These are phyloP conservation scores for Nakaseomyces nivariensis DNA, from an alignment of 1,139 yeast genomes.

Conservation along the genomic window DNA sequence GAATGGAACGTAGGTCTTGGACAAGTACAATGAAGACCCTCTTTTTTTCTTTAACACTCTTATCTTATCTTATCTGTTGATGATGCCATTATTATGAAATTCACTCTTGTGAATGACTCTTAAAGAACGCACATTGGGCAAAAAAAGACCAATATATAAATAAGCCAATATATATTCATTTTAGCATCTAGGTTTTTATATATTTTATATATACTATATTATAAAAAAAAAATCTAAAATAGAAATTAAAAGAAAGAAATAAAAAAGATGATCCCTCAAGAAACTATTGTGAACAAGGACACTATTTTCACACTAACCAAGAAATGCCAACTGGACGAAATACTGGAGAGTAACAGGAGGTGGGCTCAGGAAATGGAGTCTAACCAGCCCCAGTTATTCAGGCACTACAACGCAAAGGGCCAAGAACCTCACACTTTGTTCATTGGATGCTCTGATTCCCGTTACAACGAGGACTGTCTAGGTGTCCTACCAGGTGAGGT, in stretches of 20 bases:
- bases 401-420: constrained; percentile 63
- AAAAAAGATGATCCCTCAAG: neutral
- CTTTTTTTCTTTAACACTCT: neutral
- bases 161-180: neutral
- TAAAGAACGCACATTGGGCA: neutral
- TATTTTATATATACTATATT: neutral
- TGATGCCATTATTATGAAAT: neutral
- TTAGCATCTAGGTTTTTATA: neutral
- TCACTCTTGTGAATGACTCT: neutral
- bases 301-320: constrained; percentile 48
- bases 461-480: constrained; percentile 73
- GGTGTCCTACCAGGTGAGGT: constrained; percentile 87
- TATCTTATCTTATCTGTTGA: neutral
- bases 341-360: constrained; percentile 54
- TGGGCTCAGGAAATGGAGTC: constrained; percentile 55
- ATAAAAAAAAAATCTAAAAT: neutral
- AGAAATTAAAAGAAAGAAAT: neutral
- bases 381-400: constrained; percentile 54
- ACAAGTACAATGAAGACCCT: neutral
- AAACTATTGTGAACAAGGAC: neutral
- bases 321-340: constrained; percentile 53
- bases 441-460: constrained; percentile 94
- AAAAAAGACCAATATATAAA: no score
- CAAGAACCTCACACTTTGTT: constrained; percentile 90
- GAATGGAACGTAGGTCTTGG: neutral